These are phyloP conservation scores for Favolaschia claudopus DNA, from an alignment of 768 basidiomycete species.

Conservation along the genomic window DNA sequence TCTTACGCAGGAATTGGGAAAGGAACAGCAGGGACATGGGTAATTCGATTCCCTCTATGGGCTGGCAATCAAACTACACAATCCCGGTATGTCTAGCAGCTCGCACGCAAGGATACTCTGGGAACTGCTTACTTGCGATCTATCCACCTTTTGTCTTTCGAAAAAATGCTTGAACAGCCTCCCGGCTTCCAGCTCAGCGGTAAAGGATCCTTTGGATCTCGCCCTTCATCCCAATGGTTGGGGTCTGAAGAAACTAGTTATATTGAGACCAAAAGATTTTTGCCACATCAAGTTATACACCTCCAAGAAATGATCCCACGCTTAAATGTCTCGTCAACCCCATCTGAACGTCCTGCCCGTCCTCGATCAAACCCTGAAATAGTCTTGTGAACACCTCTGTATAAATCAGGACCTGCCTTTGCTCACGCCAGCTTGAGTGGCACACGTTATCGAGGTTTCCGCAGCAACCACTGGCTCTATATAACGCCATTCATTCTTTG, in stretches of 20 bases:
- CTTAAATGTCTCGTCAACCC: not conserved
- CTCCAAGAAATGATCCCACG: not conserved
- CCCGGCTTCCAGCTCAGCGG: no score
- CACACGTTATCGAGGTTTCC: conserved; percentile 20
- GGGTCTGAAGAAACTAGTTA: no score
- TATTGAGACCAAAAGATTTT: no score
- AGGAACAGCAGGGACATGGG: no score
- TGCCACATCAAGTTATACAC: no score
- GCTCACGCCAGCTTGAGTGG: not conserved
- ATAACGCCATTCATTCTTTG: not conserved
- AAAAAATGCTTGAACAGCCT: no score
- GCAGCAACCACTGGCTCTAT: conserved; percentile 17
- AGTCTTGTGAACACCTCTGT: not conserved
- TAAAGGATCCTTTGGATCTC: no score
- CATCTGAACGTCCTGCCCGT: not conserved
- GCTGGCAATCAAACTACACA: conserved; percentile 3
- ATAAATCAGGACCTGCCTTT: not conserved
- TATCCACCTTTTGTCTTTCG: no score
- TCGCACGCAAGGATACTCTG: not conserved
- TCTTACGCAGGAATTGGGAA: no score
- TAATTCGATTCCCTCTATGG: not conserved
- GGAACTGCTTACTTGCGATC: conserved; percentile 8
- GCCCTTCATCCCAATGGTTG: no score
- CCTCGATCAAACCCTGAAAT: conserved; percentile 10
- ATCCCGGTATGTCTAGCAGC: not conserved